phyloP scores from a whole-genome alignment of 139 green algal genomes.

The Chlorella vulgaris region DNA sequence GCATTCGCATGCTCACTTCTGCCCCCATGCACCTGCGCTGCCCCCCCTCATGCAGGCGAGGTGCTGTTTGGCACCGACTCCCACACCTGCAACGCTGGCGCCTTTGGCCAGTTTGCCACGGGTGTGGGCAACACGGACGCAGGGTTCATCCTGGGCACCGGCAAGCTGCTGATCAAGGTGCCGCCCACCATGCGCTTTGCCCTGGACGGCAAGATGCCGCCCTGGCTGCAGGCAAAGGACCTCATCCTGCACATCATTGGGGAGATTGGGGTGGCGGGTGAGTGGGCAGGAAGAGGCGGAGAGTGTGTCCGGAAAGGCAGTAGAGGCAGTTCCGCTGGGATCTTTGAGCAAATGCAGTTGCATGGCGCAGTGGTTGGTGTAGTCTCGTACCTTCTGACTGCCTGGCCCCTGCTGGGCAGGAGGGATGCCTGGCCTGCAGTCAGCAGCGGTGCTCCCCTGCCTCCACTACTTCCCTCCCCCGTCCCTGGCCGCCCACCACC shows the following conservation, averaged over 20 bases:
- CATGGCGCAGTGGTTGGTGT: too few relatives aligned
- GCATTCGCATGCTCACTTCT: too few relatives aligned
- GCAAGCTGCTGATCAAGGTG: constrained; percentile 97
- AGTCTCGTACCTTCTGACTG: too few relatives aligned
- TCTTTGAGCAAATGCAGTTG: not conserved
- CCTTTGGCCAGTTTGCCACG: constrained; percentile 96
- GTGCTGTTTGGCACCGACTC: constrained; percentile 98
- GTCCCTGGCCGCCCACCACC: too few relatives aligned
- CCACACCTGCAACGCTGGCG: constrained; percentile 96
- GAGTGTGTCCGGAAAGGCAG: not conserved
- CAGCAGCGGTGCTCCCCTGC: too few relatives aligned
- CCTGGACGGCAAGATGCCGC: constrained; percentile 94
- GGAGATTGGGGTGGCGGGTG: constrained; percentile 86
- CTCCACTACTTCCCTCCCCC: too few relatives aligned
- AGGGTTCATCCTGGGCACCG: constrained; percentile 96
- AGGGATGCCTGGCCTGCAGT: too few relatives aligned
- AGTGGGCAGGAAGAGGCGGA: not conserved
- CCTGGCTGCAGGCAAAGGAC: constrained; percentile 91
- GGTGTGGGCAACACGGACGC: constrained; percentile 97
- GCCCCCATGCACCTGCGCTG: not conserved
- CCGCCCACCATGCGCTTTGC: constrained; percentile 93
- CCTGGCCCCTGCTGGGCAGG: too few relatives aligned
- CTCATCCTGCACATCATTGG: constrained; percentile 97
- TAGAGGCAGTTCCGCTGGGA: too few relatives aligned
- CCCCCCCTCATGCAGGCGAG: constrained; percentile 53